Evolutionary conservation across 202 grass and related monocot genomes (phyloP).

Genomic region (Sporobolus alterniflorus): DNA sequence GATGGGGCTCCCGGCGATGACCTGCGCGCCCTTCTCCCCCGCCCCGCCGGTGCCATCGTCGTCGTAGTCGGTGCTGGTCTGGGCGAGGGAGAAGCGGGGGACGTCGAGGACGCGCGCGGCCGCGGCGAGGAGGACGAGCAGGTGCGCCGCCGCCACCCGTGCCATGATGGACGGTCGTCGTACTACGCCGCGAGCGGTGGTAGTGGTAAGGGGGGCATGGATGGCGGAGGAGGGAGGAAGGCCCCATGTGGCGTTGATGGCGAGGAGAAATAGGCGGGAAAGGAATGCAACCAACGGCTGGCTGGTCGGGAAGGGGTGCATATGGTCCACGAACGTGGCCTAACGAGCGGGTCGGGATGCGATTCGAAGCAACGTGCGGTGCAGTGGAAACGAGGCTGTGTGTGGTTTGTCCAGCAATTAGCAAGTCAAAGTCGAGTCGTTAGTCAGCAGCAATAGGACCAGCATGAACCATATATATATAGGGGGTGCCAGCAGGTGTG

Average conservation of each 20-base stretch:
- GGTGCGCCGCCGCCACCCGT: slow-evolving; percentile 43
- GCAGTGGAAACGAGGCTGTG: too few species aligned
- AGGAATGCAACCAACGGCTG: background rate
- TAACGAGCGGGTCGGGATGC: background rate
- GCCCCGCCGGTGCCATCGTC: slow-evolving; percentile 18
- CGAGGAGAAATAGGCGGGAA: slow-evolving; percentile 30
- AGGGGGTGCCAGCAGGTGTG: too few species aligned
- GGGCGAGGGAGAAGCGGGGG: slow-evolving; percentile 26
- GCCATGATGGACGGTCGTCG: slow-evolving; percentile 24
- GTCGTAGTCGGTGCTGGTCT: background rate
- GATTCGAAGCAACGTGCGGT: background rate
- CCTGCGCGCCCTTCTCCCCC: background rate
- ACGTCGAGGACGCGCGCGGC: background rate
- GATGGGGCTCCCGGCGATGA: slow-evolving; percentile 45
- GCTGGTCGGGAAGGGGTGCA: background rate
- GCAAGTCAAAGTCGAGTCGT: too few species aligned
- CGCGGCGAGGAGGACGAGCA: slow-evolving; percentile 32
- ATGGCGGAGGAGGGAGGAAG: background rate
- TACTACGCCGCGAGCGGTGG: too few species aligned
- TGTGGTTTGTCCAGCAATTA: too few species aligned
- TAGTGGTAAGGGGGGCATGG: background rate
- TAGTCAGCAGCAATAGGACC: too few species aligned
- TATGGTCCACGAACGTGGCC: background rate
- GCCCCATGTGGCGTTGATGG: slow-evolving; percentile 2
- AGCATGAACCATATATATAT: too few species aligned